Evolutionary conservation across 2,329 filamentous ascomycete genomes (phyloP).

Genomic region (Colletotrichum echinochloae): DNA sequence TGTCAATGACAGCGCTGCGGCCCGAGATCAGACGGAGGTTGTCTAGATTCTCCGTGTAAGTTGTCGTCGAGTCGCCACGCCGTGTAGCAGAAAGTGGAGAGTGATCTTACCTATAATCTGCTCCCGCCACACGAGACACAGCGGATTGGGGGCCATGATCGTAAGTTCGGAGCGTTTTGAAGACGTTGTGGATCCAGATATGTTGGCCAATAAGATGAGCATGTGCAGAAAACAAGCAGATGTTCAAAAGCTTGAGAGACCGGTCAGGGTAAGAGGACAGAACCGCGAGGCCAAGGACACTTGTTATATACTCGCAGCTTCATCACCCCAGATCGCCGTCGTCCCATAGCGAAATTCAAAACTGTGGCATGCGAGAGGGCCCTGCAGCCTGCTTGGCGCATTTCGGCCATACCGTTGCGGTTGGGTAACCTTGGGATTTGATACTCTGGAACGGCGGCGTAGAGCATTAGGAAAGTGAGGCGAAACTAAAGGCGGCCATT

Average conservation of each 20-base stretch:
- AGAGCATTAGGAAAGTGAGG: slow-evolving; percentile 7
- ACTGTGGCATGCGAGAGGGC: background rate
- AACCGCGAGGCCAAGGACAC: background rate
- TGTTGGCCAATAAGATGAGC: slow-evolving; percentile 15
- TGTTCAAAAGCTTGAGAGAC: background rate
- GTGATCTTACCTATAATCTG: slow-evolving; percentile 32
- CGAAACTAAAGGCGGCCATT: background rate
- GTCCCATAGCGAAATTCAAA: background rate
- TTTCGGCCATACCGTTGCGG: background rate
- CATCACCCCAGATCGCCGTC: background rate
- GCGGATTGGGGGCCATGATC: slow-evolving; percentile 31
- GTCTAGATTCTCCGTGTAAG: slow-evolving; percentile 16
- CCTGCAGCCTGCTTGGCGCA: slow-evolving; percentile 3
- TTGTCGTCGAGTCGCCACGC: background rate
- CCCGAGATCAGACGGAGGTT: slow-evolving; percentile 35
- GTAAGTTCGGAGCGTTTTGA: background rate
- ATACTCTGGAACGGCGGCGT: background rate
- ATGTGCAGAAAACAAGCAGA: slow-evolving; percentile 14
- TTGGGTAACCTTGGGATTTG: background rate
- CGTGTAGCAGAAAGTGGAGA: background rate
- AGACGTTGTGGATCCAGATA: background rate
- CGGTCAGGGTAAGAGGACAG: background rate
- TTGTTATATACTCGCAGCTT: slow-evolving; percentile 24
- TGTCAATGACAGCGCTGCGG: slow-evolving; percentile 31
- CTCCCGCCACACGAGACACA: slow-evolving; percentile 34